Evolutionary conservation across 2,329 filamentous ascomycete species (phyloP), one percentile per base, ranked within the genome.

Genomic region (Neurospora crassa): DNA sequence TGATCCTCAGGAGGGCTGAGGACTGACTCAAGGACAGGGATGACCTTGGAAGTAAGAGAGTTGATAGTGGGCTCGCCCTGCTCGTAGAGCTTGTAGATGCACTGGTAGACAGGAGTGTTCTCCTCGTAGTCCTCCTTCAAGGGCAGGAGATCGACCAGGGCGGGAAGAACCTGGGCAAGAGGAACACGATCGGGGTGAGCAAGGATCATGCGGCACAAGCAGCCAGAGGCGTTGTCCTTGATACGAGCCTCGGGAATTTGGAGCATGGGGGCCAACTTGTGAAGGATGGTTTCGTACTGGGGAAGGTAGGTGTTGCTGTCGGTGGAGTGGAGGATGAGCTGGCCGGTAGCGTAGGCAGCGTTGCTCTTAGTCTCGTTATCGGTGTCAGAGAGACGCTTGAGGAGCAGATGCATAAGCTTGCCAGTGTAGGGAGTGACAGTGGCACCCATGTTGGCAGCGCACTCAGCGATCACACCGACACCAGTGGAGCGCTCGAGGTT

Each of bases 91-190:
- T 92, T 90, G 81, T 92, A 91, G 78, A 99, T 91, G 88, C 94
- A 96, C 80, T 91, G 88, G 83, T 91, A 99, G 72, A 98, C 90
- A 10, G 96, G 94, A 77, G 93, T 92, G 83, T 99, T 98, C 88
- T 98, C 96, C 82, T 97, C 94, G 77, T 89, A 98, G 81, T 98
- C 96, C 79, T 97, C 94, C 81, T 92, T 92, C 74, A 98, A 86
- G 11, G 96, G 96, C 45, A 98, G 87, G 40, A 94, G 87, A 73
- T 88, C 87, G 71, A 96, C 87, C 40, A 98, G 83, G 0, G 89
- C 89, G 37, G 95, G 94, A 1, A 99, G 87, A 24, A 97, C 92
- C 72, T 97, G 90, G 47, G 87, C 83, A 70, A 97, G 87, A 20
- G 95, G 94, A 11, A 96, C 90, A 76, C 88, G 88, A 76, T 95